Percentiles rank a stretch among this genome's conserved stretches.
These are phyloP conservation scores for Phytophthora rubi DNA, from an alignment of 352 stramenopile species.

Conservation along the genomic window DNA sequence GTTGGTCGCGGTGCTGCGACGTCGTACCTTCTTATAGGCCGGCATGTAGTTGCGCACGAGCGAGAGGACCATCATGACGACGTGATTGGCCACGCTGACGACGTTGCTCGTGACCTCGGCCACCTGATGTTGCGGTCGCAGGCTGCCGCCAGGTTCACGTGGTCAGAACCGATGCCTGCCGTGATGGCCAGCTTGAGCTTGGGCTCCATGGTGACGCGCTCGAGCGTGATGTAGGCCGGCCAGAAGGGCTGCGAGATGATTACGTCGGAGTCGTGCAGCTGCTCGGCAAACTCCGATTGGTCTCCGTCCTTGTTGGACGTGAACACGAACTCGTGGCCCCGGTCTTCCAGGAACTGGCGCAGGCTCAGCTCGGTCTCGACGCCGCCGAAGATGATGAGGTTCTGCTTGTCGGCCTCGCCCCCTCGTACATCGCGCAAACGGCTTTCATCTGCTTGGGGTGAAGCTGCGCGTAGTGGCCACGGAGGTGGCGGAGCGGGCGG, in stretches of 20 bases:
- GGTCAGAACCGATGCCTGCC: conserved; percentile 50
- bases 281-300: conserved; percentile 46
- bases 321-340: conserved; percentile 47
- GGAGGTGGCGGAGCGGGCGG: too few relatives aligned
- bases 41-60: conserved; percentile 60
- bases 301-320: conserved; percentile 57
- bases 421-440: too few relatives aligned
- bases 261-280: conserved; percentile 48
- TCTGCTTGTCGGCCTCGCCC: conserved; percentile 5
- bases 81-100: conserved; percentile 51
- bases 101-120: conserved; percentile 54
- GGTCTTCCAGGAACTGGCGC: conserved; percentile 49
- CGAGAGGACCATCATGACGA: conserved; percentile 51
- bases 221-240: conserved; percentile 53
- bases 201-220: conserved; percentile 44
- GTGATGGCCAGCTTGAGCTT: conserved; percentile 56
- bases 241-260: conserved; percentile 62
- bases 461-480: too few relatives aligned
- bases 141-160: conserved; percentile 50
- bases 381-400: conserved; percentile 47
- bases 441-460: too few relatives aligned
- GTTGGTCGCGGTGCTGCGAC: too few relatives aligned
- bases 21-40: conserved; percentile 30
- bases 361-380: conserved; percentile 50
- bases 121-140: conserved; percentile 50